Conservation (phyloP, 805 yeast species). For the Debaryomyces tyrocola region DNA sequence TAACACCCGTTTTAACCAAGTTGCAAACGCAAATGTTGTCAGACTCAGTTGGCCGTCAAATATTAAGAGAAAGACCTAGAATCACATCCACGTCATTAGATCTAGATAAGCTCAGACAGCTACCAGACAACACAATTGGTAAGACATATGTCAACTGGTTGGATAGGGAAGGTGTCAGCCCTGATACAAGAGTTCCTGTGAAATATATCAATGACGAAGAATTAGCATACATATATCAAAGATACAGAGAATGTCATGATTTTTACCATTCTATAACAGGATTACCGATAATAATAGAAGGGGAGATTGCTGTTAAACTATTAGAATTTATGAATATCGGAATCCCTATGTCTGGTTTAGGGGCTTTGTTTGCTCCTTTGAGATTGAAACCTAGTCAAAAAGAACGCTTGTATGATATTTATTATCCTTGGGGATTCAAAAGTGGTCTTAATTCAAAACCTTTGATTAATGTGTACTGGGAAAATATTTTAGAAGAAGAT, state of each 20-base stretch:
- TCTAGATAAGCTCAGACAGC: conserved; percentile 53
- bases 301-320: conserved; percentile 93
- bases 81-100: conserved; percentile 74
- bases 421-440: conserved; percentile 83
- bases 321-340: conserved; percentile 91
- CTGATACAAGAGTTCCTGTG: conserved; percentile 90
- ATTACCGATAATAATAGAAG: conserved; percentile 87
- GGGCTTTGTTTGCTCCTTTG: conserved; percentile 86
- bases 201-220: conserved; percentile 86
- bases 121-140: conserved; percentile 76
- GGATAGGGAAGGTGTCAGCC: conserved; percentile 83
- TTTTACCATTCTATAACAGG: conserved; percentile 93
- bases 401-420: conserved; percentile 61
- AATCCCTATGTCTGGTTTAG: conserved; percentile 93
- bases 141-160: conserved; percentile 79
- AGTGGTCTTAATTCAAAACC: conserved; percentile 75
- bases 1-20: conserved; percentile 59
- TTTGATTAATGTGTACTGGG: conserved; percentile 91
- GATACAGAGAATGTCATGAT: conserved; percentile 96
- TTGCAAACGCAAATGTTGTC: conserved; percentile 73
- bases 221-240: conserved; percentile 86
- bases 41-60: conserved; percentile 73
- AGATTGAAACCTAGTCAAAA: conserved; percentile 66
- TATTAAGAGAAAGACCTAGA: conserved; percentile 77
- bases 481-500: conserved; percentile 69